Percentiles rank a stretch among this genome's conserved stretches.
Evolutionary conservation across 2,329 filamentous ascomycete species (phyloP).

Genomic region (Nothophoma quercina): DNA sequence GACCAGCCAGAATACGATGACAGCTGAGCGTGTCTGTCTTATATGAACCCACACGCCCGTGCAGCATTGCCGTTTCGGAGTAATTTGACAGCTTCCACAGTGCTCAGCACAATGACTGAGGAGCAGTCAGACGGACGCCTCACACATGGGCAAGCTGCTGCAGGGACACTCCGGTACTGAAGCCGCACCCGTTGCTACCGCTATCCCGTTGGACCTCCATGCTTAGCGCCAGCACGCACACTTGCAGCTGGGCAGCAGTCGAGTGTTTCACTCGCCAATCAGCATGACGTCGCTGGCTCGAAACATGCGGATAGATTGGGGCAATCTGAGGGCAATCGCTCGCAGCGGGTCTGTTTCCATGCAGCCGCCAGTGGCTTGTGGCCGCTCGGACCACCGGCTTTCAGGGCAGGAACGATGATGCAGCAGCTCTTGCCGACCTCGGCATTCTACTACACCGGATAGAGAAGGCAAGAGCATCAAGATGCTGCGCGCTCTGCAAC

Average conservation of each 20-base stretch:
- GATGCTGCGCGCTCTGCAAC: conserved; percentile 24
- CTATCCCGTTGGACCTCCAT: background rate
- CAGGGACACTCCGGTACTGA: conserved; percentile 22
- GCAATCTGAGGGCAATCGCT: conserved; percentile 25
- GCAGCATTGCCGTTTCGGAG: conserved; percentile 23
- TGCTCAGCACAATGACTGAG: conserved; percentile 11
- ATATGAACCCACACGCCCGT: conserved; percentile 10
- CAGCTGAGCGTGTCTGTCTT: conserved; percentile 9
- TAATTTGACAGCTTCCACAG: conserved; percentile 18
- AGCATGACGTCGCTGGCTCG: conserved; percentile 19
- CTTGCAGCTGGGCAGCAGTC: background rate
- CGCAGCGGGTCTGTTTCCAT: conserved; percentile 23
- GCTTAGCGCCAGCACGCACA: background rate
- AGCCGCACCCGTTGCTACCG: conserved; percentile 4
- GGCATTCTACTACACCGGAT: conserved; percentile 16
- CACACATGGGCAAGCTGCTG: conserved; percentile 15
- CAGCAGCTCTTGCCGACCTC: conserved; percentile 25
- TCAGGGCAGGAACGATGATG: conserved; percentile 19
- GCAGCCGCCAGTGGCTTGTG: conserved; percentile 12
- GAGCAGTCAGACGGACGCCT: conserved; percentile 8
- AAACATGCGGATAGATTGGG: conserved; percentile 16
- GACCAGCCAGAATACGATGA: conserved; percentile 10
- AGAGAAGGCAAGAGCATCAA: conserved; percentile 8
- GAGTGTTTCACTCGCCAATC: conserved; percentile 18
- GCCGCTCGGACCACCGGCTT: conserved; percentile 9